Percentiles rank a stretch among this genome's conserved stretches.
These are phyloP conservation scores for Geotrichum fermentans DNA, from an alignment of 1,139 yeast genomes.

Conservation along the genomic window DNA sequence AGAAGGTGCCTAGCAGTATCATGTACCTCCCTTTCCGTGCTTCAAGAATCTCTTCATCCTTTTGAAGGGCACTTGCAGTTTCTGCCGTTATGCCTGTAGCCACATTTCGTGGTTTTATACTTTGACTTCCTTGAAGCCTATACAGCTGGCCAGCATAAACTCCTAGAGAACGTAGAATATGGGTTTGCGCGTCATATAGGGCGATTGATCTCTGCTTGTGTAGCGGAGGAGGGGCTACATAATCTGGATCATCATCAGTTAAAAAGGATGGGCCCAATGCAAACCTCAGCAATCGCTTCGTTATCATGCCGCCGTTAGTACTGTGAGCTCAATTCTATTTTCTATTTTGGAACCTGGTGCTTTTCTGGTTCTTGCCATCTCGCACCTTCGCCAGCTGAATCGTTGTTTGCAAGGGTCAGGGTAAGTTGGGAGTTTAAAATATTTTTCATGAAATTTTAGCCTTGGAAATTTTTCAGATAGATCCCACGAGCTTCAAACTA, in stretches of 20 bases:
- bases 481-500: neutral
- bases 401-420: constrained; percentile 6
- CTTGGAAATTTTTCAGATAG: constrained; percentile 3
- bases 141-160: constrained; percentile 6
- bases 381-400: too few relatives aligned
- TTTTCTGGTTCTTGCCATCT: too few relatives aligned
- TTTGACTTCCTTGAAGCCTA: neutral
- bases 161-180: constrained; percentile 3
- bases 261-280: constrained; percentile 32
- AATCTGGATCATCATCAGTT: constrained; percentile 18
- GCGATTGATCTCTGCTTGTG: neutral
- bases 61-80: neutral
- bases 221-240: neutral
- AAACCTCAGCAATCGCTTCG: constrained; percentile 29
- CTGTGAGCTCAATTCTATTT: too few relatives aligned
- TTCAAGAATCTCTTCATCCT: neutral
- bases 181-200: constrained; percentile 1
- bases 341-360: too few relatives aligned
- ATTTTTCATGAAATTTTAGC: neutral
- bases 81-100: neutral
- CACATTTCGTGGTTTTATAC: too few relatives aligned
- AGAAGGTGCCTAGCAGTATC: neutral
- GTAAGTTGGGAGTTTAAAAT: constrained; percentile 10
- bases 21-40: neutral
- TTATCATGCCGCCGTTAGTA: too few relatives aligned